phyloP scores from a whole-genome alignment of 2,329 filamentous ascomycete genomes.

The Hypoxylon sp. region DNA sequence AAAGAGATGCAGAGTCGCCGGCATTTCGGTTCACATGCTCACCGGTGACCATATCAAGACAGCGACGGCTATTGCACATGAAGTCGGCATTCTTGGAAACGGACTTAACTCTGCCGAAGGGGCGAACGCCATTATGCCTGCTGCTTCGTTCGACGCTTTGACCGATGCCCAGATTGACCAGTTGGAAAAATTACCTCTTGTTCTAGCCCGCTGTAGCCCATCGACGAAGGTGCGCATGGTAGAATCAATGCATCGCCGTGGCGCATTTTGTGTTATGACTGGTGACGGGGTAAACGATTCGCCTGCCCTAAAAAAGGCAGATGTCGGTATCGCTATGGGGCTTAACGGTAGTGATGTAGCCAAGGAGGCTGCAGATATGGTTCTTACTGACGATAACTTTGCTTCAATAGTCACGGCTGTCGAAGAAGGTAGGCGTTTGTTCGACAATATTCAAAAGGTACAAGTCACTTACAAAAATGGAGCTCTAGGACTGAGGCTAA shows the following conservation, averaged over 20 bases:
- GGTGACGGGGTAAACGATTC: constrained; percentile 84
- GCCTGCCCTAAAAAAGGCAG: constrained; percentile 78
- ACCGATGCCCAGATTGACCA: constrained; percentile 74
- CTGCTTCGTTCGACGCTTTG: constrained; percentile 74
- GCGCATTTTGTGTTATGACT: constrained; percentile 80
- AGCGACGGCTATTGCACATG: constrained; percentile 74
- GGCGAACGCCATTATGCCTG: constrained; percentile 70
- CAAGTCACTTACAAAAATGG: constrained; percentile 45
- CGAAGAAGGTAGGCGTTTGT: constrained; percentile 77
- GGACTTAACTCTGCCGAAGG: constrained; percentile 57
- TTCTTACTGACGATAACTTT: constrained; percentile 90
- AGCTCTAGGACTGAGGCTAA: constrained; percentile 41
- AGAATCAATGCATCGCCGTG: constrained; percentile 78
- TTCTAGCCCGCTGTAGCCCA: constrained; percentile 79
- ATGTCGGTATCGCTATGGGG: constrained; percentile 84
- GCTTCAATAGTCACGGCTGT: constrained; percentile 83
- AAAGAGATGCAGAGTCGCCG: constrained; percentile 70
- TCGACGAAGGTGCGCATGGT: constrained; percentile 83
- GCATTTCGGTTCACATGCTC: constrained; percentile 78
- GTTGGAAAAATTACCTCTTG: constrained; percentile 73
- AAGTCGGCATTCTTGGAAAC: constrained; percentile 72
- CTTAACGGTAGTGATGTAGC: constrained; percentile 79
- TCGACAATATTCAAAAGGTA: constrained; percentile 83
- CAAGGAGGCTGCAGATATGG: constrained; percentile 88
- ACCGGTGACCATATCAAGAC: constrained; percentile 79